Base-by-base conservation (phyloP, 2,329 filamentous ascomycete genomes). In the Pleoardoris graminearum region DNA sequence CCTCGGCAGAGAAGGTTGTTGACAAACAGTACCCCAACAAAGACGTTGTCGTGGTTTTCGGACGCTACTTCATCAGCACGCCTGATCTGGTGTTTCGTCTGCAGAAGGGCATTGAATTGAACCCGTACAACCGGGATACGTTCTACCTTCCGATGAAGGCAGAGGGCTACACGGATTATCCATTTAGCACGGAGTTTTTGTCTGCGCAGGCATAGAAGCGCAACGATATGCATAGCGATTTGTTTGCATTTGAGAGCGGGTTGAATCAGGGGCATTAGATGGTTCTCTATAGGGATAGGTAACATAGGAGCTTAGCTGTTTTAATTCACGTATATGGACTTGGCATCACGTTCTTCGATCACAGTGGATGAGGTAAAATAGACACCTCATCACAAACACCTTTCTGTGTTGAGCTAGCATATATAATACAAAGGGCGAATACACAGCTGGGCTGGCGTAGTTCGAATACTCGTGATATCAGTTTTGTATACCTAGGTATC, bases 1-100 rank as follows among this genome's bases (percentile, higher is more conserved):
- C 73, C 12, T 74, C 72, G 16, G 75, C 76, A 6, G 66, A 59
- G 48, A 58, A 54, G 12, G 53, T 70, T 1, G 65, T 77, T 1
- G 71, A 73, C 49, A 69, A 77, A 48, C 68, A 80, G 50, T 74
- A 79, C 51, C 68, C 65, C 19, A 72, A 76, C 10, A 71, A 73
- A 30, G 75, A 80, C 42, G 58, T 80, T n/a, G 67, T 55, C n/a
- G 42, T 79, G 14, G 77, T 75, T 1, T 80, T 81, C 60, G 79
- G 80, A 6, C 61, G 79, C 21, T 75, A 75, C 49, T 82, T 79
- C 54, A 79, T 80, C 55, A 72, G 73, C 35, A 81, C 73, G 7
- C 79, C 79, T 2, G 79, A 82, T 60, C 62, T 82, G 16, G 73
- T 76, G 4, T 80, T 73, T 57, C 68, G 78, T 29, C 42, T 82